phyloP scores from a whole-genome alignment of 179 eudicot species.

The Sideroxylon spinosum region DNA sequence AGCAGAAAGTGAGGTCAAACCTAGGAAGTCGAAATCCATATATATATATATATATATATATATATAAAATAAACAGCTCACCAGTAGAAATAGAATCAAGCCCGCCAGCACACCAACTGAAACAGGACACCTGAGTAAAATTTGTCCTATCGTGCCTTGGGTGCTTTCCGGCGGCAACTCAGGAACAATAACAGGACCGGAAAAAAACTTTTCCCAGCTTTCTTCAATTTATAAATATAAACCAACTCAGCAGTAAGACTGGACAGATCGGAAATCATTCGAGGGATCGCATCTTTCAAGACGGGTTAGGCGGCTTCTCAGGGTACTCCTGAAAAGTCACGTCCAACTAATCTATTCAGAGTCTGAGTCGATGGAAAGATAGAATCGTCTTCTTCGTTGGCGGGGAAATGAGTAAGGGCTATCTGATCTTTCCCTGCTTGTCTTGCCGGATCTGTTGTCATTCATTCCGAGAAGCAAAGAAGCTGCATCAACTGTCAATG shows the following conservation, averaged over 20 bases:
- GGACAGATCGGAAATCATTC: conserved; percentile 10
- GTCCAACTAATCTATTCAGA: conserved; percentile 31
- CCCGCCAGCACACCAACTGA: conserved; percentile 9
- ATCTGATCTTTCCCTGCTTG: conserved; percentile 55
- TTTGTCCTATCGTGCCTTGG: background rate
- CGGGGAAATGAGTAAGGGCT: conserved; percentile 76
- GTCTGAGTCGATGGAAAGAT: conserved; percentile 56
- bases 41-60: no score
- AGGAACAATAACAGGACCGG: background rate
- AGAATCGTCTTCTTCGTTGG: conserved; percentile 56
- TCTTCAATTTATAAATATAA: conserved; percentile 15
- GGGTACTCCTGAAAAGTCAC: background rate
- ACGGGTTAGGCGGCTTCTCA: background rate
- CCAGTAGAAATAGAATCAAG: background rate
- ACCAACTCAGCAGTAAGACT: background rate
- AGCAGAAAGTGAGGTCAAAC: background rate
- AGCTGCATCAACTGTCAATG: conserved; percentile 44
- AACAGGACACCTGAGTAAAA: conserved; percentile 1
- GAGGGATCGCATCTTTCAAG: conserved; percentile 5
- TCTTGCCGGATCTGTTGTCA: conserved; percentile 52
- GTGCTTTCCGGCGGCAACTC: background rate
- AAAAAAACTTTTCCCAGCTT: background rate
- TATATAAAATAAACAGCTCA: background rate
- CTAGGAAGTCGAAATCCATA: background rate
- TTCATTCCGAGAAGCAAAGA: conserved; percentile 58